These are phyloP conservation scores for Rossbeevera mucosa DNA, from an alignment of 768 basidiomycete species.

Conservation along the genomic window DNA sequence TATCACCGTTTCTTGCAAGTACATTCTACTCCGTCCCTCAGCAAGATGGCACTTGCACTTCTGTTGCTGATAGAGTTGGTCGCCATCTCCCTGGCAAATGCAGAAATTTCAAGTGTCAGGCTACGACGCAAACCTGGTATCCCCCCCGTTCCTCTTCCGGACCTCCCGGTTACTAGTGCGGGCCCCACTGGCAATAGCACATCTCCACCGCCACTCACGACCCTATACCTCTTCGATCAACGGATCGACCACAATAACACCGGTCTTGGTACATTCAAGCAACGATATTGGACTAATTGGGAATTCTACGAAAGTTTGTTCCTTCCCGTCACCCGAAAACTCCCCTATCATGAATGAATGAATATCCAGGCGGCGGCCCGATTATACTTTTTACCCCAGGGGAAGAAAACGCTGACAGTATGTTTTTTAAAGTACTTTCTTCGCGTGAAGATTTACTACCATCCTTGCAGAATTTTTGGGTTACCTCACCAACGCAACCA, in stretches of 20 bases:
- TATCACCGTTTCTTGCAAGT: background rate
- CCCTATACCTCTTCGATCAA: slow-evolving; percentile 30
- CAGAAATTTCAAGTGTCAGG: slow-evolving; percentile 20
- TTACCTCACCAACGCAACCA: slow-evolving; percentile 62
- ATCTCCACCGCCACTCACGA: slow-evolving; percentile 22
- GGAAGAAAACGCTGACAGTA: slow-evolving; percentile 50
- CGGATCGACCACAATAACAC: slow-evolving; percentile 47
- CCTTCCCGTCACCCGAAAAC: background rate
- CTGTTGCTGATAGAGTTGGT: slow-evolving; percentile 10
- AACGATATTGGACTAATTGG: slow-evolving; percentile 68
- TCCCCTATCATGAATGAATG: background rate
- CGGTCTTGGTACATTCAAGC: slow-evolving; percentile 68
- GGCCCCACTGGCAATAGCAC: slow-evolving; percentile 28
- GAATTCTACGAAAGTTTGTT: slow-evolving; percentile 56
- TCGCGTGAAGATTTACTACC: background rate
- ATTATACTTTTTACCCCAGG: slow-evolving; percentile 50
- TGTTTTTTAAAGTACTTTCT: background rate
- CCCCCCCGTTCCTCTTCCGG: slow-evolving; percentile 9
- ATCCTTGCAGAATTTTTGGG: slow-evolving; percentile 27
- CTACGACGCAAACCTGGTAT: slow-evolving; percentile 16
- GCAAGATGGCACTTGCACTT: slow-evolving; percentile 10
- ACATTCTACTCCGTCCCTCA: background rate
- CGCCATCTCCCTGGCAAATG: slow-evolving; percentile 12
- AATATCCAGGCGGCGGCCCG: slow-evolving; percentile 21
- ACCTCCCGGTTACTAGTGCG: slow-evolving; percentile 5